Base-by-base conservation (phyloP, 192 early-diverging fungal genomes). In the Paraglomus occultum region DNA sequence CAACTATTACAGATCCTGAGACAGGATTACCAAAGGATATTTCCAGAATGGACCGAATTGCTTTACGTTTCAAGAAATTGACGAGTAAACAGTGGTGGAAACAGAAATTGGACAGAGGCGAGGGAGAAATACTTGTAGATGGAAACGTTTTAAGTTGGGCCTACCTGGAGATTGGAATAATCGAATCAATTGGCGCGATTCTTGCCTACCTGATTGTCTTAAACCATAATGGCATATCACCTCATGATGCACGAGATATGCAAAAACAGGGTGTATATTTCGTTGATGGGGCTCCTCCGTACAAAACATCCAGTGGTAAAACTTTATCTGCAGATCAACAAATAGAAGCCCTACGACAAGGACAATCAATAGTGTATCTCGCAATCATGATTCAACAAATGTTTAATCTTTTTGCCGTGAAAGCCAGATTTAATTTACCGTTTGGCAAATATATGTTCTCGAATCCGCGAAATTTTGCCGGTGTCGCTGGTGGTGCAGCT, bases 321-420 rank as follows among this genome's bases (percentile, higher is more conserved):
- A 42, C 70, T 0, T 46, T 85, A 71, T 72, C 75, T 43, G 89
- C 83, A 31, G 73, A 71, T 7, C 65, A 75, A 2, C 89, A 96
- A 79, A 77, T 78, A 23, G 82, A 88, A 43, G 85, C 92, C 11
- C 76, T 94, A 6, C 84, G 80, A 63, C 86, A 91, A 75, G 94
- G 88, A 15, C 93, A 93, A 71, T 91, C 92, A 11, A 84, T 82
- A 15, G 85, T 85, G 64, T 95, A 94, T 74, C 77, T 92, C 9
- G 82, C 82, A 39, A 80, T 98, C 18, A 81, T 94, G 82, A 88
- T 95, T 75, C 81, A 87, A 80, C 96, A 98, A 74, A 87, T 91
- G 66, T 96, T 94, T 84, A 98, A 98, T 82, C 72, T 95, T 83
- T 97, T 98, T 75, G 90, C 91, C 17, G 91, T 89, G 82, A 98